Evolutionary conservation across 2,329 filamentous ascomycete species (phyloP), one percentile per base, ranked within the genome.

Genomic region (Aspergillus jensenii): DNA sequence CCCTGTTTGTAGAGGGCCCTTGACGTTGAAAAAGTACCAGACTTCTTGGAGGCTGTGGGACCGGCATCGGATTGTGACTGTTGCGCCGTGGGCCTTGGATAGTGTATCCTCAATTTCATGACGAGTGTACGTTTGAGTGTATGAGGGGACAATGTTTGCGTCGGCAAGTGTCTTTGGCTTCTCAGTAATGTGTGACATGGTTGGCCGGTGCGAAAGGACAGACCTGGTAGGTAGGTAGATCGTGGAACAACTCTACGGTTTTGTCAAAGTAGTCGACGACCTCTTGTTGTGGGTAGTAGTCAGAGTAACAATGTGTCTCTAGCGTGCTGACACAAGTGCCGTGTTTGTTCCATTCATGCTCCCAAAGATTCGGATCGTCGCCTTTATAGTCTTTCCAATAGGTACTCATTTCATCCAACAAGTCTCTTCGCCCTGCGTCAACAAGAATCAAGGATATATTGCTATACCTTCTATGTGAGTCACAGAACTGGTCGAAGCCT

Each of bases 341-440:
- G 70, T 92, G 89, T 71, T 90, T 91, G 63, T 79, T 78, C 85
- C 86, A 91, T 73, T 91, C 89, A 71, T 91, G 88, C 69, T 88
- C 78, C 89, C 89, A 91, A 64, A 91, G 84, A 11, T 74, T 75
- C 65, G 87, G 82, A 63, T 88, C 84, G 43, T 86, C 74, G 56
- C 87, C 87, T 49, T 82, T 70, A 72, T 87, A 84, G 68, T 88
- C 85, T 70, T 90, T 87, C 89, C 89, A 91, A 76, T 87, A 90
- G 2, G 77, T 83, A 51, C 82, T 74, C 89, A 91, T 91, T 69
- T 86, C 89, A 2, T 77, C 74, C 1, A 92, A 77, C 1, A 88
- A 79, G 27, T 83, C 81, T 1, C 76, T 77, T 51, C 82, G 80
- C 59, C 81, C 81, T 21, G 82, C 79, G 7, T 80, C 75, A 7